Evolutionary conservation across 345 rosid genomes (phyloP).

Genomic region (Aurinia saxatilis): DNA sequence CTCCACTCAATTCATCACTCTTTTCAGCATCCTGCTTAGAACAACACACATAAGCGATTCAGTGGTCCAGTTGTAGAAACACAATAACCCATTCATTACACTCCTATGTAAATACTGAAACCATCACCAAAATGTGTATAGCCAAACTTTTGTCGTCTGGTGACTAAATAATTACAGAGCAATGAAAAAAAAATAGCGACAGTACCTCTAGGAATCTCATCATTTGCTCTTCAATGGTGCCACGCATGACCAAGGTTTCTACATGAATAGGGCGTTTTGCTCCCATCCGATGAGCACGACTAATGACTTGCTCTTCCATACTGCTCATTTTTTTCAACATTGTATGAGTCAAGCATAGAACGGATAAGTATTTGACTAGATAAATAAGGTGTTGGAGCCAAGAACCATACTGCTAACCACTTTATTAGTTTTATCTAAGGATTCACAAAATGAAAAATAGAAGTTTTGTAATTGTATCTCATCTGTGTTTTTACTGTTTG

Average conservation of each 20-base stretch:
- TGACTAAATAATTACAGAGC: neutral
- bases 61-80: neutral
- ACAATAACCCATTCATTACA: neutral
- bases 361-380: neutral
- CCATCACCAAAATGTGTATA: neutral
- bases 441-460: neutral
- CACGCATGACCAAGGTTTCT: slow-evolving; percentile 84
- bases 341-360: slow-evolving; percentile 5
- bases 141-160: neutral
- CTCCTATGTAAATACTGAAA: no score
- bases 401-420: neutral
- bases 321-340: slow-evolving; percentile 33
- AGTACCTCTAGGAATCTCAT: slow-evolving; percentile 71
- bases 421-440: no score
- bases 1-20: slow-evolving; percentile 49
- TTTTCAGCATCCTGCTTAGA: slow-evolving; percentile 53
- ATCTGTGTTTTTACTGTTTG: neutral
- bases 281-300: slow-evolving; percentile 95
- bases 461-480: neutral
- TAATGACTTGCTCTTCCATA: slow-evolving; percentile 95
- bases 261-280: slow-evolving; percentile 80
- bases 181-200: neutral
- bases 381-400: neutral
- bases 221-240: slow-evolving; percentile 94
- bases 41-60: slow-evolving; percentile 8